A percentile compares a stretch with the other conserved stretches of the same genome.
Evolutionary conservation across 2,329 filamentous ascomycete species (phyloP).

Genomic region (Colletotrichum trifolii): DNA sequence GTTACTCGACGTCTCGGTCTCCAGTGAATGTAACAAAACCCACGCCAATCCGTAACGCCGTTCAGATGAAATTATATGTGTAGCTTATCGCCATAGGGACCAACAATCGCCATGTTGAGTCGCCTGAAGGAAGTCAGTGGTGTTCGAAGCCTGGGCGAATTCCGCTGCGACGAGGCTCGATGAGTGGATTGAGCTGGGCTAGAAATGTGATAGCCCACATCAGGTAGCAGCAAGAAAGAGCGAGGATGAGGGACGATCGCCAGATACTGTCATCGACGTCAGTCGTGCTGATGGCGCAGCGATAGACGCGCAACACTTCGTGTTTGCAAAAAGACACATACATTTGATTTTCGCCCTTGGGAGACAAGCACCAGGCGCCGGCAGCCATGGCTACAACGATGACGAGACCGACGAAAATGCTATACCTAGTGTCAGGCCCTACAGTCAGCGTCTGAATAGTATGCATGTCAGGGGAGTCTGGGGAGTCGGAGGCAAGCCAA

Average conservation of each 20-base stretch:
- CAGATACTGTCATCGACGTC: constrained; percentile 73
- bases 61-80: constrained; percentile 38
- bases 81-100: constrained; percentile 9
- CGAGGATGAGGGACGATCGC: constrained; percentile 92
- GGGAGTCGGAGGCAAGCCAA: too few species aligned
- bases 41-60: constrained; percentile 39
- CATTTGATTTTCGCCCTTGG: constrained; percentile 98
- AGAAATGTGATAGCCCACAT: constrained; percentile 99
- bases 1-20: constrained; percentile 4
- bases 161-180: constrained; percentile 79
- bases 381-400: constrained; percentile 80
- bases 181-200: constrained; percentile 93
- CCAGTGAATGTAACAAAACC: constrained; percentile 29
- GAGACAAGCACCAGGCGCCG: constrained; percentile 87
- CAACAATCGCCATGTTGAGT: background rate
- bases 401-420: constrained; percentile 87
- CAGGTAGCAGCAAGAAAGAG: constrained; percentile 90
- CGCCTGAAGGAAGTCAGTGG: constrained; percentile 46
- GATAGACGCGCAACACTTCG: constrained; percentile 38
- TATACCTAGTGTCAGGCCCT: constrained; percentile 70
- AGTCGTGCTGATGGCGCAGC: constrained; percentile 9
- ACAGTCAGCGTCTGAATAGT: too few species aligned
- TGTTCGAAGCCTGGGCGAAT: constrained; percentile 70
- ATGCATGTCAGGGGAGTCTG: too few species aligned
- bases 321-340: constrained; percentile 56